Conservation (phyloP, 805 yeast genomes). For the Maudiozyma bulderi region DNA sequence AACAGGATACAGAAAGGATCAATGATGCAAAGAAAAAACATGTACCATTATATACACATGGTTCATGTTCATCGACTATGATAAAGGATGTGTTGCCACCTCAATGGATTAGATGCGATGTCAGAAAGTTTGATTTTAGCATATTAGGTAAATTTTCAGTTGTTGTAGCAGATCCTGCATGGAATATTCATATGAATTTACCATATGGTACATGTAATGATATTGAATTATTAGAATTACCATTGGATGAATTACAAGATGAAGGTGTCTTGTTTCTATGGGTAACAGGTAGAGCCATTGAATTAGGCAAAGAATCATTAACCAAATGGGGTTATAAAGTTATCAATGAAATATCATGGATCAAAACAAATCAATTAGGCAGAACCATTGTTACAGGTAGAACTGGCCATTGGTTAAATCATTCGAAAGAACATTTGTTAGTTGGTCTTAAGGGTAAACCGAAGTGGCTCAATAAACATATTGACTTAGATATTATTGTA, state of each 20-base stretch:
- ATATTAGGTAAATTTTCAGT: slow-evolving; percentile 73
- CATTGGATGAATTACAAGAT: slow-evolving; percentile 60
- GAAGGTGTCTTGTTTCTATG: slow-evolving; percentile 80
- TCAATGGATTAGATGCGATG: slow-evolving; percentile 86
- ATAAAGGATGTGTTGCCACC: slow-evolving; percentile 38
- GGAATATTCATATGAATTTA: slow-evolving; percentile 89
- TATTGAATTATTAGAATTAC: slow-evolving; percentile 56
- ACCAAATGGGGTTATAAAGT: slow-evolving; percentile 74
- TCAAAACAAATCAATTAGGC: slow-evolving; percentile 77
- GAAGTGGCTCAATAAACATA: slow-evolving; percentile 51
- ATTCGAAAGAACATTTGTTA: slow-evolving; percentile 81
- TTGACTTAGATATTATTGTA: slow-evolving; percentile 71
- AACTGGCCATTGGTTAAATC: slow-evolving; percentile 96
- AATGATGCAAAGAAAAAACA: slow-evolving; percentile 15
- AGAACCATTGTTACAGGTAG: slow-evolving; percentile 91
- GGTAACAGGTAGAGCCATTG: slow-evolving; percentile 94
- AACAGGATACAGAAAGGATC: slow-evolving; percentile 14
- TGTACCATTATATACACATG: slow-evolving; percentile 27
- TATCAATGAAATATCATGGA: slow-evolving; percentile 79
- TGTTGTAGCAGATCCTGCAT: slow-evolving; percentile 87
- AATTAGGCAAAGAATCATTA: slow-evolving; percentile 71
- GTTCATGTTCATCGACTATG: slow-evolving; percentile 28
- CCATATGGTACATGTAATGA: slow-evolving; percentile 75
- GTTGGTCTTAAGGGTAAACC: slow-evolving; percentile 82
- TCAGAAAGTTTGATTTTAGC: slow-evolving; percentile 59